These are phyloP conservation scores for Apiospora malaysiana DNA, from an alignment of 2,329 filamentous ascomycete species.

Conservation along the genomic window DNA sequence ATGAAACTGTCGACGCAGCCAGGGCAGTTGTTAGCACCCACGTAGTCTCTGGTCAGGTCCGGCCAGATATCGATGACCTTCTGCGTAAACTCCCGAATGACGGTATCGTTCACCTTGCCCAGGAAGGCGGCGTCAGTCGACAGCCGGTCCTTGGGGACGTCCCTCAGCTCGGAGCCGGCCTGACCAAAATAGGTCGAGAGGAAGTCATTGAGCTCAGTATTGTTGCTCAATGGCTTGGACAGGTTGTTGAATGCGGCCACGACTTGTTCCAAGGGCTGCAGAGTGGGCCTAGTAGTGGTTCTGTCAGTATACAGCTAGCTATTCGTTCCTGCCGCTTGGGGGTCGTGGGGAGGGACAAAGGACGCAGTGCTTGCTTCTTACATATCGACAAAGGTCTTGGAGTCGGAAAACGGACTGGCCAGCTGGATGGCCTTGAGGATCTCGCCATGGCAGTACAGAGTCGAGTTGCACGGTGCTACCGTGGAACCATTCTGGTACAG, in stretches of 20 bases:
- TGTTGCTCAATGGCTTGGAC: slow-evolving; percentile 65
- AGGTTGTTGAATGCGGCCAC: slow-evolving; percentile 65
- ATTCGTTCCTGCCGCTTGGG: not conserved
- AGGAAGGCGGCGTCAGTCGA: slow-evolving; percentile 64
- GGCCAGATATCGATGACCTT: slow-evolving; percentile 75
- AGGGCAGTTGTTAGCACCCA: slow-evolving; percentile 57
- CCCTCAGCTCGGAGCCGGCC: slow-evolving; percentile 67
- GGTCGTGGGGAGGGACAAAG: too few relatives aligned
- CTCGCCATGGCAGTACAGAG: slow-evolving; percentile 71
- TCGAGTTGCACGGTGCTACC: slow-evolving; percentile 69
- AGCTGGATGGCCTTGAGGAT: slow-evolving; percentile 67
- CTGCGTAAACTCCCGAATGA: slow-evolving; percentile 63
- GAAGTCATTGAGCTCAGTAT: slow-evolving; percentile 66
- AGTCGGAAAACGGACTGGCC: slow-evolving; percentile 68
- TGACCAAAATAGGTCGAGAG: slow-evolving; percentile 67
- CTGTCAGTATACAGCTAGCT: not conserved
- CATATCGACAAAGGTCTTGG: slow-evolving; percentile 76
- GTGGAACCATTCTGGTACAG: slow-evolving; percentile 66
- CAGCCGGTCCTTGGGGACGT: slow-evolving; percentile 57
- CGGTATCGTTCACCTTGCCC: slow-evolving; percentile 59
- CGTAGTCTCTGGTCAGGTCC: slow-evolving; percentile 66
- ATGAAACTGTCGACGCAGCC: slow-evolving; percentile 70
- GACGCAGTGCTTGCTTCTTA: slow-evolving; percentile 41
- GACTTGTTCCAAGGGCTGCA: slow-evolving; percentile 63
- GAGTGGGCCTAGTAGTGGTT: slow-evolving; percentile 59